Base-by-base conservation (phyloP, 2,329 filamentous ascomycete species). In the Neophaeococcomyces mojaviensis region DNA sequence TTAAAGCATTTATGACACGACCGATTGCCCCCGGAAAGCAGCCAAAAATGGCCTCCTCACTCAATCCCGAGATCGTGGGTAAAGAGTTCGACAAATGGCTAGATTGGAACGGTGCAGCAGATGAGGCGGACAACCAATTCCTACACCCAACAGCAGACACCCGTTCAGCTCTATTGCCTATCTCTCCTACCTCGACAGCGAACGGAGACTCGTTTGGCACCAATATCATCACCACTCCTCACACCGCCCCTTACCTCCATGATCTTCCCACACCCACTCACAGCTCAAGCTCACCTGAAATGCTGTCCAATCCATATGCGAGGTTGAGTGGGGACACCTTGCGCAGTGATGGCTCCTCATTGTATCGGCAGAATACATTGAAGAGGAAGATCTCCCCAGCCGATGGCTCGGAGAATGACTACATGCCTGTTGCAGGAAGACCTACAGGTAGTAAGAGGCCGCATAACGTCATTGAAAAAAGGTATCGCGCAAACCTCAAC, bases 381-480 rank as follows among this genome's bases (percentile, higher is more conserved):
- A 88, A 88, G 67, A 77, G 84, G 55, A 88, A 88, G 67, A 78
- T 80, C 0, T 81, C 81, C 0, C 74, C 73, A 40, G 77, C 79
- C n/a, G 64, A 68, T 38, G 58, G 60, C 47, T 55, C 58, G 13
- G 58, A 58, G 4, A 57, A 54, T 1, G 76, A 79, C n/a, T 77
- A 80, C 39, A 78, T 82, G 10, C 72, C 79, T 74, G 55, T 77
- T 71, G 56, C 81, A 74, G 58, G 71, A 60, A 45, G 39, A 16
- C 74, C 62, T 41, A 76, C 69, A 20, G 71, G 71, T 48, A 96
- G 95, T 74, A 96, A 96, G 74, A 94, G 89, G 26, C 88, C 90
- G 2, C 90, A 97, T 68, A 97, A 96, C 66, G 92, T 97, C 76
- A 96, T 97, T 52, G 90, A 97, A 69, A 97, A 96, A 74, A 76